Evolutionary conservation across 2,329 filamentous ascomycete genomes (phyloP).

Genomic region (Colletotrichum sp.): DNA sequence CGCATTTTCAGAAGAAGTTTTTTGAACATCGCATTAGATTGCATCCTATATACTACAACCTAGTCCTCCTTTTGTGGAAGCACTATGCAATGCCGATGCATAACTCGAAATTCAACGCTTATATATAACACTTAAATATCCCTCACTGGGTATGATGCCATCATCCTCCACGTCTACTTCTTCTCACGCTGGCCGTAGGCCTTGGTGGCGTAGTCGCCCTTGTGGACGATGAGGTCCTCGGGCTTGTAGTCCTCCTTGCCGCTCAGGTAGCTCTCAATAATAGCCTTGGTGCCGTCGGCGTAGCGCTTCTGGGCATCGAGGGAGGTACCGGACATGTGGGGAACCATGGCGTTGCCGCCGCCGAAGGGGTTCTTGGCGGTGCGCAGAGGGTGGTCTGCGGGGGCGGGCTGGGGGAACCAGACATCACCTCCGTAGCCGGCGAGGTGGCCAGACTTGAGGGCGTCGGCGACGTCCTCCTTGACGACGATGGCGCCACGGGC

Average conservation of each 20-base stretch:
- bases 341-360: constrained; percentile 97
- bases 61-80: neutral
- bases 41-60: constrained; percentile 15
- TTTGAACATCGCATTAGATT: constrained; percentile 4
- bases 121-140: neutral
- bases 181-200: constrained; percentile 80
- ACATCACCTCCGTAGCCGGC: constrained; percentile 88
- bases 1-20: neutral
- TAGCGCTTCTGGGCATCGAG: constrained; percentile 96
- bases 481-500: constrained; percentile 98
- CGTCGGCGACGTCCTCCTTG: constrained; percentile 97
- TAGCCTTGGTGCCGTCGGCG: constrained; percentile 84
- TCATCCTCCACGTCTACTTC: constrained; percentile 30
- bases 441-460: constrained; percentile 89
- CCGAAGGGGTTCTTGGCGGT: constrained; percentile 94
- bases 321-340: constrained; percentile 99
- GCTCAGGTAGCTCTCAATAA: constrained; percentile 88
- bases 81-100: constrained; percentile 14
- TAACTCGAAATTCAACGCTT: neutral
- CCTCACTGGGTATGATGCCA: neutral
- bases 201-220: constrained; percentile 94
- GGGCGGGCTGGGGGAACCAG: constrained; percentile 98
- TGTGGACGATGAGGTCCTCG: constrained; percentile 88
- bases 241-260: constrained; percentile 87
- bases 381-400: constrained; percentile 90